Evolutionary conservation across 2,329 filamentous ascomycete genomes (phyloP).

Genomic region (Epichloe coenophiala): DNA sequence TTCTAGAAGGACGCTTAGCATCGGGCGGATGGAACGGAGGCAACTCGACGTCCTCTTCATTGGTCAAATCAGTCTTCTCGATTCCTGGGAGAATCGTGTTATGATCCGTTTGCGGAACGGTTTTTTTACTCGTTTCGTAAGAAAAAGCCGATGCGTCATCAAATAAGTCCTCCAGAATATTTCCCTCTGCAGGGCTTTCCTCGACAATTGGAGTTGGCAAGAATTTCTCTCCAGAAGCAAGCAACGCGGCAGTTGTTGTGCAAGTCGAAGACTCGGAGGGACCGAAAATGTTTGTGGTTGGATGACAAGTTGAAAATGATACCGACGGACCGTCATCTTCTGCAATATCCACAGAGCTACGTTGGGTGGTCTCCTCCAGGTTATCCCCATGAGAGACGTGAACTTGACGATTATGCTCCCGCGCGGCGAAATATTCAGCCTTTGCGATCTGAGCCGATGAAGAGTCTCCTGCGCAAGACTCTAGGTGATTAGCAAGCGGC

Average conservation of each 20-base stretch:
- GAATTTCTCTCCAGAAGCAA: conserved; percentile 19
- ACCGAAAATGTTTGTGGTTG: neutral
- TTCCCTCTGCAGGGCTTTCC: neutral
- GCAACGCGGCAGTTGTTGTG: conserved; percentile 10
- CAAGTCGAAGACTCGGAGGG: neutral
- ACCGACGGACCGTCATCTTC: neutral
- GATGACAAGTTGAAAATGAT: neutral
- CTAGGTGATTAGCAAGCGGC: neutral
- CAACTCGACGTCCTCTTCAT: neutral
- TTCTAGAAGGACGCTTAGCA: neutral
- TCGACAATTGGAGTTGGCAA: conserved; percentile 13
- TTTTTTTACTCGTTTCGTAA: conserved; percentile 16
- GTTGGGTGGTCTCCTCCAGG: conserved; percentile 5
- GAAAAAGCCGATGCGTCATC: conserved; percentile 19
- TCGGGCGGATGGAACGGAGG: neutral
- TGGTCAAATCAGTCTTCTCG: neutral
- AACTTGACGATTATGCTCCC: conserved; percentile 20
- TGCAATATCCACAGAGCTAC: neutral
- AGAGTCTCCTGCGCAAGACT: neutral
- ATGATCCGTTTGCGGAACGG: neutral
- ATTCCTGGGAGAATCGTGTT: too few species aligned
- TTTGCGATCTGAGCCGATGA: neutral
- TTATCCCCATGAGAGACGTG: neutral
- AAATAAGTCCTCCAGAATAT: conserved; percentile 2
- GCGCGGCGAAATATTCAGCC: conserved; percentile 24